phyloP scores from a whole-genome alignment of 2,329 filamentous ascomycete genomes.

The Metarhizium sp. region DNA sequence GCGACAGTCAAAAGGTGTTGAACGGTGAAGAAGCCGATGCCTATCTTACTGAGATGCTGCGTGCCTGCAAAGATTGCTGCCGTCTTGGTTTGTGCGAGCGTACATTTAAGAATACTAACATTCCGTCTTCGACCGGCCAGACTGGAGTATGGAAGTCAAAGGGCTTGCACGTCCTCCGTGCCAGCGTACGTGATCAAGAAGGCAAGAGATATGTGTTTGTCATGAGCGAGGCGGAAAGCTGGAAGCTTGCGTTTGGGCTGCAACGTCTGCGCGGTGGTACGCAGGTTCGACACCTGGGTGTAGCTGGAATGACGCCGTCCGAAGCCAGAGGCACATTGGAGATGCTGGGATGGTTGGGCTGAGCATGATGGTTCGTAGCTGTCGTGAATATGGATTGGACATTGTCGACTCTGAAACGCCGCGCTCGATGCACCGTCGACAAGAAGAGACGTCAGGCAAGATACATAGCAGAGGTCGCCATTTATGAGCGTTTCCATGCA shows the following conservation, averaged over 20 bases:
- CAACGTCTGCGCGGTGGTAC: slow-evolving; percentile 51
- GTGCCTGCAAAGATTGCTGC: slow-evolving; percentile 56
- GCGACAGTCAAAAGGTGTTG: slow-evolving; percentile 40
- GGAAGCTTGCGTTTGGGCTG: slow-evolving; percentile 57
- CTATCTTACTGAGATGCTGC: slow-evolving; percentile 53
- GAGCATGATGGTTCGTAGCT: background rate
- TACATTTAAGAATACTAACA: slow-evolving; percentile 34
- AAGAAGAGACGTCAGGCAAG: slow-evolving; percentile 1
- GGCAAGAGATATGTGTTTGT: slow-evolving; percentile 59
- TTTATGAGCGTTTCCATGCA: background rate
- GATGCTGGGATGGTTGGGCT: slow-evolving; percentile 43
- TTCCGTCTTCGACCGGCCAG: slow-evolving; percentile 29
- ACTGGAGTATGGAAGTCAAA: slow-evolving; percentile 45
- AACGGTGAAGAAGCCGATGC: slow-evolving; percentile 57
- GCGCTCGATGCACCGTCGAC: background rate
- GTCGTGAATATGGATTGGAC: background rate
- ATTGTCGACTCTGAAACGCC: background rate
- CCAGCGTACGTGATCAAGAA: slow-evolving; percentile 55
- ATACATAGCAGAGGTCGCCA: background rate
- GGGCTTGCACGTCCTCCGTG: slow-evolving; percentile 53
- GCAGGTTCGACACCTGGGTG: slow-evolving; percentile 49
- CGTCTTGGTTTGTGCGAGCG: slow-evolving; percentile 41
- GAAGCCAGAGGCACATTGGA: slow-evolving; percentile 49
- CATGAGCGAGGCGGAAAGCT: slow-evolving; percentile 53
- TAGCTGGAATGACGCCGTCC: slow-evolving; percentile 43